Evolutionary conservation across 306 rosid genomes (phyloP).

Genomic region (Elaeagnus macrophylla): DNA sequence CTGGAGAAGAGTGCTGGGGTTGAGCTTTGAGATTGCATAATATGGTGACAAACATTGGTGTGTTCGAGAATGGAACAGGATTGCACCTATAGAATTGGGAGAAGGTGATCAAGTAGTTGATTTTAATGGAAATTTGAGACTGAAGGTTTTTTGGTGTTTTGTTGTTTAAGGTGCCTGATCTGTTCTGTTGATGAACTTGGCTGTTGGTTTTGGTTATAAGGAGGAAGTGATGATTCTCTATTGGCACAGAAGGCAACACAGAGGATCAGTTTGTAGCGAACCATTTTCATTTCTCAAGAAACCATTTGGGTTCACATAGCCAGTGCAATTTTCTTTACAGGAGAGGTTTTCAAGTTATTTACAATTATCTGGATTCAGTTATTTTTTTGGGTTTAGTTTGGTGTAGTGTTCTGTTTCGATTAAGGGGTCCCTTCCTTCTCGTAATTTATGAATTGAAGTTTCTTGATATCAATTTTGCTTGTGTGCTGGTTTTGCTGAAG

Average conservation of each 20-base stretch:
- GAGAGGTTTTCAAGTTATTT: slow-evolving; percentile 8
- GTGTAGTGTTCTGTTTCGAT: slow-evolving; percentile 19
- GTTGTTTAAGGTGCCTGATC: not conserved
- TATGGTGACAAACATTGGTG: slow-evolving; percentile 31
- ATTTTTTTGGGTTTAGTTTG: slow-evolving; percentile 15
- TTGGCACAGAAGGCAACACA: slow-evolving; percentile 28
- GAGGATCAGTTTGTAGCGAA: slow-evolving; percentile 34
- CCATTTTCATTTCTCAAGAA: slow-evolving; percentile 38
- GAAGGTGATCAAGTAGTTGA: slow-evolving; percentile 36
- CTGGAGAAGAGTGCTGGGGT: slow-evolving; percentile 23
- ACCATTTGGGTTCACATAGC: slow-evolving; percentile 40
- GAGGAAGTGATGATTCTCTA: slow-evolving; percentile 35
- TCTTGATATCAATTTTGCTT: slow-evolving; percentile 20
- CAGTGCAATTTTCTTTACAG: slow-evolving; percentile 22
- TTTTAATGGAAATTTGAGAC: slow-evolving; percentile 5
- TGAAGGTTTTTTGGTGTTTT: not conserved
- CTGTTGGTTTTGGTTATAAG: slow-evolving; percentile 17
- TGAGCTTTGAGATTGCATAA: slow-evolving; percentile 41
- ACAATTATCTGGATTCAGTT: slow-evolving; percentile 17
- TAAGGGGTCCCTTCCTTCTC: slow-evolving; percentile 21
- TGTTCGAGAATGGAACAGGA: slow-evolving; percentile 63
- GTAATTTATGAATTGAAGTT: slow-evolving; percentile 23
- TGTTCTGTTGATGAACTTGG: slow-evolving; percentile 32
- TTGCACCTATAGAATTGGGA: slow-evolving; percentile 35
- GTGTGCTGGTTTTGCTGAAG: slow-evolving; percentile 13